Evolutionary conservation across 2,329 filamentous ascomycete species (phyloP).

Genomic region (Dryadomyces quercivorus): DNA sequence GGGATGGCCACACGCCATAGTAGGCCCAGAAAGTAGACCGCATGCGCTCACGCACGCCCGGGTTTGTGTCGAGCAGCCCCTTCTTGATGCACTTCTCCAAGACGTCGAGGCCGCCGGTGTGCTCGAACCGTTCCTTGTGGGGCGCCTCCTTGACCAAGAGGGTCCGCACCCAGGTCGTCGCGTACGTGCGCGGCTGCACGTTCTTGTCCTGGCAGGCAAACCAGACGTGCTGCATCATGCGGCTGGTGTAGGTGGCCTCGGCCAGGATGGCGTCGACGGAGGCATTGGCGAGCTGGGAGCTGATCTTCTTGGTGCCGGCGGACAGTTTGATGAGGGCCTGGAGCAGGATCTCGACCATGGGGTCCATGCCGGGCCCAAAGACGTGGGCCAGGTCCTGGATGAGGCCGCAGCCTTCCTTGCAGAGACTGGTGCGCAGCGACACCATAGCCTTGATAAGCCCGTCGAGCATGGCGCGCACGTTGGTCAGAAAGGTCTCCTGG

Average conservation of each 20-base stretch:
- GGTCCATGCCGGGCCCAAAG: slow-evolving; percentile 68
- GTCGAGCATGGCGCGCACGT: slow-evolving; percentile 65
- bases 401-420: slow-evolving; percentile 71
- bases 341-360: slow-evolving; percentile 81
- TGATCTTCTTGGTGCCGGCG: slow-evolving; percentile 84
- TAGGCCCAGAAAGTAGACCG: slow-evolving; percentile 81
- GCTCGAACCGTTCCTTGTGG: slow-evolving; percentile 75
- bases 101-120: slow-evolving; percentile 68
- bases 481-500: slow-evolving; percentile 53
- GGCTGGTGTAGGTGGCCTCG: slow-evolving; percentile 65
- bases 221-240: slow-evolving; percentile 78
- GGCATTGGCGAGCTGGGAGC: slow-evolving; percentile 67
- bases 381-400: slow-evolving; percentile 73
- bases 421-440: slow-evolving; percentile 80
- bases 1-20: slow-evolving; percentile 61
- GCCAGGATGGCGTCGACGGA: slow-evolving; percentile 73
- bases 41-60: slow-evolving; percentile 77
- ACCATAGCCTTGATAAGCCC: slow-evolving; percentile 77
- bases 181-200: slow-evolving; percentile 69
- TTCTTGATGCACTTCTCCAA: slow-evolving; percentile 84
- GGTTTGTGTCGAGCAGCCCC: slow-evolving; percentile 79
- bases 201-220: slow-evolving; percentile 86
- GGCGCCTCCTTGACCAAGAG: slow-evolving; percentile 63
- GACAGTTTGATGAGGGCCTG: slow-evolving; percentile 84
- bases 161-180: slow-evolving; percentile 72